Conservation (phyloP, 2,329 filamentous ascomycete genomes). For the Elsinoe ampelina region DNA sequence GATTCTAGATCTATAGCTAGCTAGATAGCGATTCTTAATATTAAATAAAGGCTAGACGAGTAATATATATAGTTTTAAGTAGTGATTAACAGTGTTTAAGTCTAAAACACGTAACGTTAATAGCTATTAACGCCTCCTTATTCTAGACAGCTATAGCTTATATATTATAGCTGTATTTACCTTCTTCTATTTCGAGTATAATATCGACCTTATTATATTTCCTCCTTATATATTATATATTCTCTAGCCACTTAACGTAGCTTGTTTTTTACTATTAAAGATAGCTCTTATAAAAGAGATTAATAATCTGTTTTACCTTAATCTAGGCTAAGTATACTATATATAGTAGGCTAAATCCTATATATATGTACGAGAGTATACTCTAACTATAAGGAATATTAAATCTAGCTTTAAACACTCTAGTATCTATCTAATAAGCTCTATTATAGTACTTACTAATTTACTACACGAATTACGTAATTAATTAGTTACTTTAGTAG, state of each 20-base stretch:
- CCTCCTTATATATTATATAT: not conserved
- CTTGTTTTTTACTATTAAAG: not conserved
- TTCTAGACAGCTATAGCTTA: not conserved
- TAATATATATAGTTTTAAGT: not conserved
- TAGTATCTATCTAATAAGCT: too few relatives aligned
- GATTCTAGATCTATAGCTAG: not conserved
- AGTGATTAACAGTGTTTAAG: not conserved
- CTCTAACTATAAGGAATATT: too few relatives aligned
- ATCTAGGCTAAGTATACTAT: too few relatives aligned
- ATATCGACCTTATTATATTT: not conserved
- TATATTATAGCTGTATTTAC: not conserved
- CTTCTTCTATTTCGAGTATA: not conserved
- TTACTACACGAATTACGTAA: too few relatives aligned
- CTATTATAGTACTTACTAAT: too few relatives aligned
- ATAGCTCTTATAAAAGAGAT: not conserved
- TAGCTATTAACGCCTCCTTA: not conserved
- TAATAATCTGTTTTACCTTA: too few relatives aligned
- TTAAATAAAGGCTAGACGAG: not conserved
- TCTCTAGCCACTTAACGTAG: not conserved
- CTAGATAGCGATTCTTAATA: not conserved
- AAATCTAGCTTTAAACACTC: too few relatives aligned
- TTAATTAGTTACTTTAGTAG: too few relatives aligned
- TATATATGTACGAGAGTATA: too few relatives aligned
- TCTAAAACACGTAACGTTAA: not conserved
- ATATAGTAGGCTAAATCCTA: too few relatives aligned